Base-by-base conservation (phyloP, 345 rosid genomes). In the Salix udensis region DNA sequence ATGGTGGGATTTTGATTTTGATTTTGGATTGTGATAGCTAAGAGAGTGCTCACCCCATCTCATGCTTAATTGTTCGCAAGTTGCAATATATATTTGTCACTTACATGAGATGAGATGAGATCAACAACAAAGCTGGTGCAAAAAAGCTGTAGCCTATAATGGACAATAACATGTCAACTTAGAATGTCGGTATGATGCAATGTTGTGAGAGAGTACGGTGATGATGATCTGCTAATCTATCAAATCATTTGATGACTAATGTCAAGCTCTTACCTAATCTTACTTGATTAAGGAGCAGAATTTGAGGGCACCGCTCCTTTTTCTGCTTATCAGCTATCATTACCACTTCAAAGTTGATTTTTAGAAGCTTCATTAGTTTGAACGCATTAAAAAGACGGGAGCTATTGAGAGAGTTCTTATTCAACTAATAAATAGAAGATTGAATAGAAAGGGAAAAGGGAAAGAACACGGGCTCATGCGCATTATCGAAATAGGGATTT, bases 141-240 rank as follows among this genome's bases (percentile, higher is more conserved):
- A 18, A 14, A 18, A 16, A 18, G 55, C 19, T 50, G 21, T 48
- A n/a, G 58, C 2, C 58, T 52, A 16, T 6, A 18, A 19, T 19
- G n/a, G 58, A 19, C 58, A 52, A 19, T 19, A 18, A 19, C 18
- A 52, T 18, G 8, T 52, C 58, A 19, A 52, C 58, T 52, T 52
- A 52, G 58, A 52, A n/a, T 55, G 74, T 55, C 44, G 66, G 31
- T 72, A 36, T 55, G 21, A 64, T 71, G 74, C 64, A 53, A 53
- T 19, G 60, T 21, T 4, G 60, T 6, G 24, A 26, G 67, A 2
- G 50, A 40, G 67, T 23, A 23, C 7, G 44, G 36, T 5, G 13
- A n/a, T 58, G 50, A 60, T 60, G 53, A 60, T 24, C 5, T 36
- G 44, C 21, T n/a, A 24, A 39, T 34, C 75, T 23, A 60, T 23